These are phyloP conservation scores for Calocybe gangraenosa DNA, from an alignment of 768 basidiomycete genomes.

Conservation along the genomic window DNA sequence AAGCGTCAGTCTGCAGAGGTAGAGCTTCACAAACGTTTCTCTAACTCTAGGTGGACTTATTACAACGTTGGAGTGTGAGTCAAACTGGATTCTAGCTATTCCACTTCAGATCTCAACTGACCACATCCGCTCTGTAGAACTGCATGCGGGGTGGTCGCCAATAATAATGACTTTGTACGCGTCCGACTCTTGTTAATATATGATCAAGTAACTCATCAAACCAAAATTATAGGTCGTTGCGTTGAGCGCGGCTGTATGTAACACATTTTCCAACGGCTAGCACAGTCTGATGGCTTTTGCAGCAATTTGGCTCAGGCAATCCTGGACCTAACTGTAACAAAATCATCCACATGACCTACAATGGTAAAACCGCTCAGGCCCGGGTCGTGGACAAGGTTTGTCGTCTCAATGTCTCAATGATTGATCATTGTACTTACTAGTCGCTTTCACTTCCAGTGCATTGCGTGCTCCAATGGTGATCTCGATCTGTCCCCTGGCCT, in stretches of 20 bases:
- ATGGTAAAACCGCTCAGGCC: slow-evolving; percentile 54
- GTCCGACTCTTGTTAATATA: background rate
- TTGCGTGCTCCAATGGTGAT: slow-evolving; percentile 36
- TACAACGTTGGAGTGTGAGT: slow-evolving; percentile 52
- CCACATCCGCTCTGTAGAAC: slow-evolving; percentile 33
- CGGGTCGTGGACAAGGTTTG: slow-evolving; percentile 58
- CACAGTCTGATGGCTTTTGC: slow-evolving; percentile 8
- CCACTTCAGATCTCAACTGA: background rate
- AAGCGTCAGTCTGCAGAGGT: slow-evolving; percentile 41
- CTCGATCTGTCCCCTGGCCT: slow-evolving; percentile 57
- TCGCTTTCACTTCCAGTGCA: background rate
- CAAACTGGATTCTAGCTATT: background rate
- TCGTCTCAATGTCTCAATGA: background rate
- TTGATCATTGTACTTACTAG: background rate
- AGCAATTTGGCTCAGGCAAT: slow-evolving; percentile 52
- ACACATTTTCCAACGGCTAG: background rate
- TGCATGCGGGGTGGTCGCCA: slow-evolving; percentile 46
- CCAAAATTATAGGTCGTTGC: slow-evolving; percentile 44
- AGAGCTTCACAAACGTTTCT: slow-evolving; percentile 34
- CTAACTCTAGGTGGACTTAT: slow-evolving; percentile 43
- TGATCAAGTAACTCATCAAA: background rate
- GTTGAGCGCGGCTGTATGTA: slow-evolving; percentile 36
- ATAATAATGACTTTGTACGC: slow-evolving; percentile 40
- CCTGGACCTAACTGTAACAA: slow-evolving; percentile 49
- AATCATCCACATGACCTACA: slow-evolving; percentile 54